These are phyloP conservation scores for Cutaneotrichosporon cutaneum DNA, from an alignment of 1,284 basidiomycete genomes.

Conservation along the genomic window DNA sequence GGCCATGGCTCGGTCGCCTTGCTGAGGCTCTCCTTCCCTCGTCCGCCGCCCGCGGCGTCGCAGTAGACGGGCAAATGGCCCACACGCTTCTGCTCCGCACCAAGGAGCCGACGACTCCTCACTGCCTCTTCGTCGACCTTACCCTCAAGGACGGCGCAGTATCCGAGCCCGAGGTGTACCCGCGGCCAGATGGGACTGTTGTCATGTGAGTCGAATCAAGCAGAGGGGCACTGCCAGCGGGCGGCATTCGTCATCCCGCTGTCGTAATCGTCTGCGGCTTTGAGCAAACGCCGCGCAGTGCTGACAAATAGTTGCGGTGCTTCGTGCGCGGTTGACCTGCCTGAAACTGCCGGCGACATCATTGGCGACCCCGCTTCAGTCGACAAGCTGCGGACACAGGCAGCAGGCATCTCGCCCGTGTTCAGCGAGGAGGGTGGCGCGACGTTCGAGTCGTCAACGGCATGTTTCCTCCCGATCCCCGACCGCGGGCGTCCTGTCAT, in stretches of 20 bases:
- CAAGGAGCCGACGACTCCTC: conserved; percentile 40
- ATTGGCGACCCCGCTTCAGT: conserved; percentile 50
- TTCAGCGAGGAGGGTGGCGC: conserved; percentile 43
- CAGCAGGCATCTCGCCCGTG: conserved; percentile 54
- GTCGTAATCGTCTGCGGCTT: neutral
- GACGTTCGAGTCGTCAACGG: conserved; percentile 55
- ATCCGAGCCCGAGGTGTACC: conserved; percentile 57
- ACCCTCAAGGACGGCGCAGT: conserved; percentile 53
- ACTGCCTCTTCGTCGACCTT: conserved; percentile 59
- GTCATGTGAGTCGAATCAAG: conserved; percentile 43
- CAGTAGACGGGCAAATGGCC: conserved; percentile 54
- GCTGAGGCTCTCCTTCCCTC: conserved; percentile 58
- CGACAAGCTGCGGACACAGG: conserved; percentile 54
- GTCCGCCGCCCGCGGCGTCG: conserved; percentile 49
- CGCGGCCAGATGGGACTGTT: conserved; percentile 53
- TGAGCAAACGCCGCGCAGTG: neutral
- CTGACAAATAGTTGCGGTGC: conserved; percentile 45
- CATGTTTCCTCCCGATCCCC: conserved; percentile 60
- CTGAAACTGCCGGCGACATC: conserved; percentile 51
- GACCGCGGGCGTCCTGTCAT: conserved; percentile 57
- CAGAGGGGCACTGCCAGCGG: neutral
- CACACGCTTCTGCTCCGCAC: conserved; percentile 56
- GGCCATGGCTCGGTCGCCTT: conserved; percentile 77
- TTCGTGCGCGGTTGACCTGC: conserved; percentile 50
- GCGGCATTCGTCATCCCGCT: neutral